These are phyloP conservation scores for Ophidiomyces ophidiicola DNA, from an alignment of 2,329 filamentous ascomycete species.

Conservation along the genomic window DNA sequence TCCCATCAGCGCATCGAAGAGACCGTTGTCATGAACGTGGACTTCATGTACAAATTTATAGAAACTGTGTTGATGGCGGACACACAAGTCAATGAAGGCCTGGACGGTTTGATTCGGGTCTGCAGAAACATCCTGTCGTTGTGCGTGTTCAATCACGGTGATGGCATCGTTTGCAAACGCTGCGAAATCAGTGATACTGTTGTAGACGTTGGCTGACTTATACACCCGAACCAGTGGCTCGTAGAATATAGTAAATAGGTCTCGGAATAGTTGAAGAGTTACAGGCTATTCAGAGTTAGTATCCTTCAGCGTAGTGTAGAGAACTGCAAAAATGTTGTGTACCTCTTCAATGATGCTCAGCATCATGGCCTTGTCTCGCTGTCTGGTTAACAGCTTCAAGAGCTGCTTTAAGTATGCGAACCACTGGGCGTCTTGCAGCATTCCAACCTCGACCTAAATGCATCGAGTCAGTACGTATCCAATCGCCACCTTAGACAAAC, in stretches of 20 bases:
- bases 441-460: conserved; percentile 58
- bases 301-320: neutral
- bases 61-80: conserved; percentile 88
- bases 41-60: conserved; percentile 99
- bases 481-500: neutral
- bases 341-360: conserved; percentile 79
- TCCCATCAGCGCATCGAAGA: conserved; percentile 91
- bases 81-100: conserved; percentile 92
- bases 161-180: conserved; percentile 89
- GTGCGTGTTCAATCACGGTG: conserved; percentile 56
- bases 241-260: conserved; percentile 97
- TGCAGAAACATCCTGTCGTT: conserved; percentile 69
- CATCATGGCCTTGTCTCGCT: conserved; percentile 97
- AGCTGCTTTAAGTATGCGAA: conserved; percentile 94
- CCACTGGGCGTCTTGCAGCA: conserved; percentile 77
- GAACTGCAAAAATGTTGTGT: conserved; percentile 12
- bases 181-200: conserved; percentile 91
- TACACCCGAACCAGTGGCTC: conserved; percentile 94
- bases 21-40: conserved; percentile 87
- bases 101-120: conserved; percentile 98
- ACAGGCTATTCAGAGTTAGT: conserved; percentile 46
- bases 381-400: conserved; percentile 78
- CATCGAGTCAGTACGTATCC: conserved; percentile 2
- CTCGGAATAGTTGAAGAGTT: conserved; percentile 90
- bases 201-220: conserved; percentile 97